Base-by-base conservation (phyloP, 306 rosid species). In the Amphicarpaea edgeworthii region DNA sequence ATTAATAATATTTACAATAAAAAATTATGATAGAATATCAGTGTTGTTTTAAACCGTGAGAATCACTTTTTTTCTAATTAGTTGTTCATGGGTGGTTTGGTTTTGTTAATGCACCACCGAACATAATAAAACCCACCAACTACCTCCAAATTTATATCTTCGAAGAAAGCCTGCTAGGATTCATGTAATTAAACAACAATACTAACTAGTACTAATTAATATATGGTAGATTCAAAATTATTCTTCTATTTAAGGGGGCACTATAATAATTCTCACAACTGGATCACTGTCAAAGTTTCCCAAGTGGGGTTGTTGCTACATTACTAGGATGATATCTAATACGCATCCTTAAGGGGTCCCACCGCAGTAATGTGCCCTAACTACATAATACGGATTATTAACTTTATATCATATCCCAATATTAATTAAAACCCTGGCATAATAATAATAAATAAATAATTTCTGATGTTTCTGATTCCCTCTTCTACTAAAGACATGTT, bases 171-270 rank as follows among this genome's bases (percentile, higher is more conserved):
- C 19, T 14, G n/a, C n/a, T 16, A 62, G 46, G 3, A 62, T 62
- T 62, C 10, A 66, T 8, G 15, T n/a, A 59, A 76, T 60, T 50
- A 64, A 65, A 21, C 67, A 76, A 41, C 32, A 76, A 57, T 59
- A n/a, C n/a, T n/a, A 41, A 66, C n/a, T 61, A 84, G n/a, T n/a
- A n/a, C n/a, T n/a, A n/a, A n/a, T n/a, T n/a, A n/a, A n/a, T n/a
- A 49, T 71, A 79, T 3, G 76, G 73, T 84, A 76, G 82, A 80
- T 66, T 66, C 73, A 49, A 40, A 54, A 68, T 57, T 63, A 83
- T 71, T 80, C 50, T 66, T 23, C 12, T 42, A 23, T 69, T 81
- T 19, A 76, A 60, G 54, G 68, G 68, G 16, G 32, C 15, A 2
- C 34, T 69, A 81, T 70, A 42, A 37, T 37, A 40, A 59, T 64